Percentiles rank a stretch among this genome's conserved stretches.
Evolutionary conservation across 78 protist genomes (phyloP).

Genomic region (Emiliania huxleyi): DNA sequence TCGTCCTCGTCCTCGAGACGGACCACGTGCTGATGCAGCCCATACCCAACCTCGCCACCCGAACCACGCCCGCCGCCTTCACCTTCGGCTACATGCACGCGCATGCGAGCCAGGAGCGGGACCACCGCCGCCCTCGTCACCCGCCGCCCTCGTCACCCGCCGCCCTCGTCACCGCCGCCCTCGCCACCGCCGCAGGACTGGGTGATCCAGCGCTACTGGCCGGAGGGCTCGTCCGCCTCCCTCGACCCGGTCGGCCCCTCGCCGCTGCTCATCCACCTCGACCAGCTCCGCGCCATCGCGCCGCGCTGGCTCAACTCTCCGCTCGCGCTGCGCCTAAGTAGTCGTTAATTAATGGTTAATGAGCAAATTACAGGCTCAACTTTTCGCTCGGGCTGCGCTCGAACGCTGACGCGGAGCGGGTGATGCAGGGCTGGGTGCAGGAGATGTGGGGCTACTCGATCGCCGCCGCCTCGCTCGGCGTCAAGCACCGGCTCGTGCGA

Average conservation of each 20-base stretch:
- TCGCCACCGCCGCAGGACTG: neutral
- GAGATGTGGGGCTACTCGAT: slow-evolving; percentile 35
- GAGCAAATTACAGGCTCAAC: too few relatives aligned
- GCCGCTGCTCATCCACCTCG: neutral
- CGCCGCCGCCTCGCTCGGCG: slow-evolving; percentile 16
- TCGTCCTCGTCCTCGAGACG: neutral
- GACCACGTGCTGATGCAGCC: slow-evolving; percentile 18
- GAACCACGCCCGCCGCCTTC: neutral
- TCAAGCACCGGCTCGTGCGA: neutral
- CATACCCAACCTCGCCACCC: neutral
- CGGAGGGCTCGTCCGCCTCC: neutral
- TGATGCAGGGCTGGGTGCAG: neutral
- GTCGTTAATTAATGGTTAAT: too few relatives aligned
- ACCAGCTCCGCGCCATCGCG: neutral
- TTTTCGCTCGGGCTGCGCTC: neutral
- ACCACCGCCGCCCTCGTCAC: neutral
- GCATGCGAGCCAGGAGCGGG: neutral
- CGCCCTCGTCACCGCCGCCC: too few relatives aligned
- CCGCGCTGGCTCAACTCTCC: neutral
- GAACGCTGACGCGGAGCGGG: neutral
- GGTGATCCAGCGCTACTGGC: neutral
- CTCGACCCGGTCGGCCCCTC: slow-evolving; percentile 1
- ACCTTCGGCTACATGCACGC: neutral
- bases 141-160: too few relatives aligned
- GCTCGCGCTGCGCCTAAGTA: neutral